Evolutionary conservation across 1,139 yeast genomes (phyloP), one percentile per base, ranked within the genome.

Genomic region (Debaryomyces sp.): DNA sequence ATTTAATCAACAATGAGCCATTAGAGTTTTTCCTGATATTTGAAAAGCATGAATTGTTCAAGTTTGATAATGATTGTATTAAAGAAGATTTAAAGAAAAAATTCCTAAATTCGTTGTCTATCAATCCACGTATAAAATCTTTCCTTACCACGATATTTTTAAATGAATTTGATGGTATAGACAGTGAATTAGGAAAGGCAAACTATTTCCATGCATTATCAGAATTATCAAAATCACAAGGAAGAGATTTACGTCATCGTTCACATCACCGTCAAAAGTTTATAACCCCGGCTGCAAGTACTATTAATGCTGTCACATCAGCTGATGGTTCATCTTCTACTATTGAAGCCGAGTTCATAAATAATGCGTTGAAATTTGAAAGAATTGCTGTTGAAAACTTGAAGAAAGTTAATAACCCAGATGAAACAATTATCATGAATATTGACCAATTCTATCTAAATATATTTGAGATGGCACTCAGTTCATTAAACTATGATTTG

Each of bases 141-240:
- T 67, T 70, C 38, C 57, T 68, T 43, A 51, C 57, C 17, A 48
- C 63, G 1, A 56, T 68, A n/a, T 62, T 60, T 44, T 43, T 50
- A 17, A 48, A 51, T 5, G 54, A 55, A 12, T 18, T 49, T 1
- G 50, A 55, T 23, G 32, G 39, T 23, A 44, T 38, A 8, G 22
- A 24, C 18, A 6, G 13, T n/a, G 23, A 38, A 24, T 35, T 26
- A 15, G 33, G 43, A 23, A 62, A 64, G 47, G 62, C 73, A 1
- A 62, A 66, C 30, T 75, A 73, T 56, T 75, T 55, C 53, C 77
- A 74, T 54, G 58, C 67, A 22, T 64, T 75, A 36, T 64, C 76
- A 5, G 59, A 60, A 41, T 60, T 73, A 38, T 61, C 71, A 5
- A 61, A 63, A 41, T 48, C 59, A 10, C 68, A 63, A 50, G 56